Evolutionary conservation across 139 green algal species (phyloP), one percentile per base, ranked within the genome.

Genomic region (Desmodesmus armatus): DNA sequence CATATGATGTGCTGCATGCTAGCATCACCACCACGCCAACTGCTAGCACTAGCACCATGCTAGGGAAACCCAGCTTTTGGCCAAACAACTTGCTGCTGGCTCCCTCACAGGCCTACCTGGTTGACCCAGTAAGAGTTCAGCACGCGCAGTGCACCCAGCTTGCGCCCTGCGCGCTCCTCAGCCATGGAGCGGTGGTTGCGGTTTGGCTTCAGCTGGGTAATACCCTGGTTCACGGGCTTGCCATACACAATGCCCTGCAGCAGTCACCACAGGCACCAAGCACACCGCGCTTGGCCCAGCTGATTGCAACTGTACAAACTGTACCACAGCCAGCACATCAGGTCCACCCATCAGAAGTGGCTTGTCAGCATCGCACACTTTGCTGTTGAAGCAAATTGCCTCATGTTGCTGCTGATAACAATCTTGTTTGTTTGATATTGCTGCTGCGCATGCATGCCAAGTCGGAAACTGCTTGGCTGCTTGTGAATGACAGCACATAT

Each of bases 71-170:
- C n/a, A n/a, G n/a, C n/a, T n/a, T n/a, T n/a, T n/a, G n/a, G n/a
- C n/a, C n/a, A n/a, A n/a, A n/a, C n/a, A n/a, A n/a, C n/a, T n/a
- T n/a, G n/a, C 25, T 67, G 27, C 17, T 39, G 60, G 3, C 60
- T 35, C 13, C 60, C 60, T 67, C 21, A 13, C n/a, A 39, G 5
- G 5, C 87, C 0, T 44, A 98, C 96, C 94, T 99, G 90, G 94
- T 99, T 99, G 5, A 99, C 93, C 98, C 98, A 99, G 93, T 99
- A 99, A 2, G 94, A 98, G 96, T 99, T 99, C 60, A 99, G 94
- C 70, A 99, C 97, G 44, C 98, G 94, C 79, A 99, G 95, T 70
- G 92, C 95, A 44, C 95, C 97, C 76, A 94, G 95, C 90, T 96
- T 96, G 85, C 97, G 95, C 47, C 98, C 98, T 35, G 96, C 95